These are phyloP conservation scores for Penicillium sp. DNA, from an alignment of 2,329 filamentous ascomycete genomes.

Conservation along the genomic window DNA sequence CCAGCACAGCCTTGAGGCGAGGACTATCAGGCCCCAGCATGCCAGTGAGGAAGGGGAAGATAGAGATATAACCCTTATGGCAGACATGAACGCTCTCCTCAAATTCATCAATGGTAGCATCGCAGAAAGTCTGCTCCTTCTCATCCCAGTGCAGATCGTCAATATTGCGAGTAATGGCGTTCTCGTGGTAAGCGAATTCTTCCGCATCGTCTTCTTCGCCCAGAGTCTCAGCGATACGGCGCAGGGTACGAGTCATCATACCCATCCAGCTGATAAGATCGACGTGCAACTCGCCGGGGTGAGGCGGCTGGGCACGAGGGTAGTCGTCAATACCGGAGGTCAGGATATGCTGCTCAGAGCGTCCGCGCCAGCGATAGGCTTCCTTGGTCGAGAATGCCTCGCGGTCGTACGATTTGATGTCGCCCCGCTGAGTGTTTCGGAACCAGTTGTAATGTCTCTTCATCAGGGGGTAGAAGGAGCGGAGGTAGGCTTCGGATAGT, in stretches of 20 bases:
- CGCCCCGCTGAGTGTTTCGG: slow-evolving; percentile 85
- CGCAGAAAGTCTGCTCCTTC: slow-evolving; percentile 81
- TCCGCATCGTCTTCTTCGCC: slow-evolving; percentile 75
- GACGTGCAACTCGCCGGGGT: slow-evolving; percentile 92
- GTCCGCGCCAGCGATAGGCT: slow-evolving; percentile 92
- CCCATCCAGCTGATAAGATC: slow-evolving; percentile 97
- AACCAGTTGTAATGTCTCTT: slow-evolving; percentile 95
- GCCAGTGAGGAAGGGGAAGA: slow-evolving; percentile 90
- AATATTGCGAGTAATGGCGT: slow-evolving; percentile 81
- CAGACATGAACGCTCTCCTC: slow-evolving; percentile 90
- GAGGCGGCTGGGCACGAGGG: slow-evolving; percentile 87
- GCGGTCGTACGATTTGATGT: slow-evolving; percentile 89
- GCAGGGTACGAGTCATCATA: slow-evolving; percentile 88
- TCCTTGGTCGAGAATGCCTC: slow-evolving; percentile 87
- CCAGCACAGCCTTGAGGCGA: slow-evolving; percentile 73
- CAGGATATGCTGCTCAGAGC: slow-evolving; percentile 82
- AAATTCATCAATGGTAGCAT: slow-evolving; percentile 92
- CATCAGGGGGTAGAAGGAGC: slow-evolving; percentile 80
- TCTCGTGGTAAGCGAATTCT: slow-evolving; percentile 71
- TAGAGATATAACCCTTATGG: slow-evolving; percentile 93
- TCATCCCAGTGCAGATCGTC: slow-evolving; percentile 93
- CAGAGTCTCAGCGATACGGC: slow-evolving; percentile 77
- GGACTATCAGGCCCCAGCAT: slow-evolving; percentile 74
- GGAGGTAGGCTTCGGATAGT: slow-evolving; percentile 71
- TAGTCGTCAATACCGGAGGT: slow-evolving; percentile 97